Conservation (phyloP, 768 basidiomycete species). For the Rhodotorula babjevae region DNA sequence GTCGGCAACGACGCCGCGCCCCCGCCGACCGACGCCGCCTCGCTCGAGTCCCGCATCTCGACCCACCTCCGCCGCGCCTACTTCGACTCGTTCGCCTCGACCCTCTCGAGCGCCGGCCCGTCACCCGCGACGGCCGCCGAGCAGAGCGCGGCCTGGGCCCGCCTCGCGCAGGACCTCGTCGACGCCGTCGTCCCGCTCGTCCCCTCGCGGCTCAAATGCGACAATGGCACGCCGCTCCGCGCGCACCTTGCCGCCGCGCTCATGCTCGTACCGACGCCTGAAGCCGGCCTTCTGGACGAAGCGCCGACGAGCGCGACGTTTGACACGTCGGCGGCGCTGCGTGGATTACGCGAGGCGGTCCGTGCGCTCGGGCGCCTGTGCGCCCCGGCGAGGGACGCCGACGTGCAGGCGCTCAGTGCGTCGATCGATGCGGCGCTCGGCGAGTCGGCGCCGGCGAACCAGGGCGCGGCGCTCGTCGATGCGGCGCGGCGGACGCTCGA, state of each 20-base stretch:
- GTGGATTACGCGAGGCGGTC: neutral
- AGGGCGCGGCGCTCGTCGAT: neutral
- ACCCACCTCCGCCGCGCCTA: conserved; percentile 2
- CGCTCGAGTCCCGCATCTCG: neutral
- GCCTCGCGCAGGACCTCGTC: neutral
- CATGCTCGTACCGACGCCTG: too few relatives aligned
- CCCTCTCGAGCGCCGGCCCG: neutral
- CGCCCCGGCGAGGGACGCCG: conserved; percentile 20
- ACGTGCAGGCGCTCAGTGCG: neutral
- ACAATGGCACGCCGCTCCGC: neutral
- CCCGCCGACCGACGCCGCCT: neutral
- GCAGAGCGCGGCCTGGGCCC: neutral
- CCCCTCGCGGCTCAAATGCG: neutral
- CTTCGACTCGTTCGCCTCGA: conserved; percentile 2
- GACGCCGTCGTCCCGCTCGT: neutral
- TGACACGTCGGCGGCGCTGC: neutral
- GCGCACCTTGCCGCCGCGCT: neutral
- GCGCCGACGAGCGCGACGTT: neutral
- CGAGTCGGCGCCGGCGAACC: neutral
- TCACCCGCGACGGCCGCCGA: neutral
- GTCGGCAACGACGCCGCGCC: neutral
- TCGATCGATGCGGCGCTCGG: neutral
- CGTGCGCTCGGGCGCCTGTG: conserved; percentile 3
- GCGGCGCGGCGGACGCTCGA: conserved; percentile 1
- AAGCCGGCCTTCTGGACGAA: too few relatives aligned